A percentile compares a stretch with the other conserved stretches of the same genome.
phyloP scores from a whole-genome alignment of 2,329 filamentous ascomycete genomes.

The Podosphaera fusca region DNA sequence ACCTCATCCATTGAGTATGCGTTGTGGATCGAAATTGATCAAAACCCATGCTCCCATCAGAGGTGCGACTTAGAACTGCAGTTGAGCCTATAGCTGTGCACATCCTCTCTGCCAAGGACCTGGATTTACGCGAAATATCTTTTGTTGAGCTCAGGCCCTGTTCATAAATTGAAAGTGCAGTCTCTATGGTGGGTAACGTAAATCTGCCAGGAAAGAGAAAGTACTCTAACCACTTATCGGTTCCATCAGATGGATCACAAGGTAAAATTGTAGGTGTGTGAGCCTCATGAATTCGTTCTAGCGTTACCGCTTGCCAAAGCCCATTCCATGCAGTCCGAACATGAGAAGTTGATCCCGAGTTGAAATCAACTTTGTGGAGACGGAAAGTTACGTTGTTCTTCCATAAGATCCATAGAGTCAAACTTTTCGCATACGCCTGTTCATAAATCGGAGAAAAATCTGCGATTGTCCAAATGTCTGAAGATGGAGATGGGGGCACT shows the following conservation, averaged over 20 bases:
- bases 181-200: constrained; percentile 56
- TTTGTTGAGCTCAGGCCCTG: constrained; percentile 27
- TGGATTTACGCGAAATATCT: constrained; percentile 22
- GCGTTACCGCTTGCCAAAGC: constrained; percentile 46
- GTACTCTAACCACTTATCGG: constrained; percentile 68
- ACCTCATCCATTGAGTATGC: constrained; percentile 70
- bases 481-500: constrained; percentile 45
- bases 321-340: constrained; percentile 29
- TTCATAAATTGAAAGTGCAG: constrained; percentile 62
- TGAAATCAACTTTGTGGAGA: constrained; percentile 50
- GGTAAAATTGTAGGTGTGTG: constrained; percentile 33
- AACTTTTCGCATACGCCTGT: constrained; percentile 26
- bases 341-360: constrained; percentile 18
- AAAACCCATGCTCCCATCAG: constrained; percentile 47
- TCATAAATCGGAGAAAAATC: constrained; percentile 43
- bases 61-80: constrained; percentile 36
- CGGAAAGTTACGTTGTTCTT: constrained; percentile 65
- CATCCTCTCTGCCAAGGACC: constrained; percentile 51
- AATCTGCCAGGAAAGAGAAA: constrained; percentile 71
- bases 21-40: constrained; percentile 50
- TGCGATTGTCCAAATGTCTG: constrained; percentile 56
- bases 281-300: constrained; percentile 30
- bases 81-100: constrained; percentile 48
- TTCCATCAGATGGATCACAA: constrained; percentile 43
- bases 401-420: constrained; percentile 56